Base-by-base conservation (phyloP, 106 monocot species). In the Acorus calamus region DNA sequence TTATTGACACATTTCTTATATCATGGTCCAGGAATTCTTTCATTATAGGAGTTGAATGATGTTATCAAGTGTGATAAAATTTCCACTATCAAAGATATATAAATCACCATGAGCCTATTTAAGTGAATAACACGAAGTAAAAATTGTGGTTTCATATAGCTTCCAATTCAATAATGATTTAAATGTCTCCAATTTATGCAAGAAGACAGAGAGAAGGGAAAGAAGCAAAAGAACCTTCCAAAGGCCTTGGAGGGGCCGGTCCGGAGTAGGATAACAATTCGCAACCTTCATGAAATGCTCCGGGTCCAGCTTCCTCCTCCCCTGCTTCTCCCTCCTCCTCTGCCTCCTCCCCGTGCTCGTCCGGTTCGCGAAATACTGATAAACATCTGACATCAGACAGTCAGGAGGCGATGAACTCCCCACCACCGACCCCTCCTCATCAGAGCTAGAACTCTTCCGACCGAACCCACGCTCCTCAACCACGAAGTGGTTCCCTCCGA, bases 361-460 rank as follows among this genome's bases (percentile, higher is more conserved):
- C 69, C 80, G 66, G 56, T 99, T 99, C 8, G 98, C 92, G 62
- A 99, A 88, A 62, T 92, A 81, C 66, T 77, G 81, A 56, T 99
- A 99, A n/a, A 92, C 77, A 63, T 88, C 92, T 8, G 77, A 63
- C 82, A 75, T 80, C 73, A 77, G 7, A 28, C 68, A 66, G 44
- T 99, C 88, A 3, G 80, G 80, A 6, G 96, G 91, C 8, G 94
- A 94, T 4, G 66, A 48, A 9, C 76, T 53, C 44, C 69, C 75
- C 14, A 71, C 14, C 8, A 68, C 64, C 4, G 49, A 47, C 41
- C 60, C 46, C 57, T 72, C 84, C 11, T 78, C 83, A 1, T 12
- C 14, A 14, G 9, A 11, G 1, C 57, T 62, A 41, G 44, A 68
- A 58, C 57, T 9, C n/a, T 51, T 10, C 63, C 64, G 1, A 4